These are phyloP conservation scores for Psilocybe tampanensis DNA, from an alignment of 768 basidiomycete species.

Conservation along the genomic window DNA sequence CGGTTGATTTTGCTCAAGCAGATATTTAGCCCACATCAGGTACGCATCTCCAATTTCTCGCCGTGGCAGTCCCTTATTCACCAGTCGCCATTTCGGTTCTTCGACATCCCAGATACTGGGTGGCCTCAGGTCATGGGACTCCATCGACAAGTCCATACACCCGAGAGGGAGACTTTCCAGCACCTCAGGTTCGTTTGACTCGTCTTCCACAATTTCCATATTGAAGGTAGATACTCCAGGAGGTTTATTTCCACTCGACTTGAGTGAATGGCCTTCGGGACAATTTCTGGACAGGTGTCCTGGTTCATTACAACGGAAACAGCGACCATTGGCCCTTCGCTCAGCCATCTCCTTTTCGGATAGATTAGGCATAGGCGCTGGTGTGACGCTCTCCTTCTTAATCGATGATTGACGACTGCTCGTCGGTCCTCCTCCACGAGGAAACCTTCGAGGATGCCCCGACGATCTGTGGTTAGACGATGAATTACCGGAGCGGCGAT, in stretches of 20 bases:
- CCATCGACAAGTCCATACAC: not conserved
- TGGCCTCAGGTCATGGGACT: no score
- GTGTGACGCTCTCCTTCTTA: no score
- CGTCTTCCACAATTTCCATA: conserved; percentile 8
- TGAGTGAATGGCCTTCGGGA: conserved; percentile 14
- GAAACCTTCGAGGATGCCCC: no score
- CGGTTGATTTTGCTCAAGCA: not conserved
- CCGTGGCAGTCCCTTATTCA: not conserved
- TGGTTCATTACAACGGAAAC: conserved; percentile 22
- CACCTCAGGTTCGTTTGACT: conserved; percentile 7
- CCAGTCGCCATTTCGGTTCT: not conserved
- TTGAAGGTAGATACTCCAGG: conserved; percentile 23
- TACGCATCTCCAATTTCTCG: not conserved
- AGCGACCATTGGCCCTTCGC: conserved; percentile 18
- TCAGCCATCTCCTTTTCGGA: conserved; percentile 19
- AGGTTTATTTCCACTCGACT: conserved; percentile 17
- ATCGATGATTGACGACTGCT: not conserved
- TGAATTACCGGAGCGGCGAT: no score
- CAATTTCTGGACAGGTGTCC: conserved; percentile 27
- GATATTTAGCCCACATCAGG: not conserved
- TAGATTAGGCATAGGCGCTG: not conserved
- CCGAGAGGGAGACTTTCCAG: conserved; percentile 16
- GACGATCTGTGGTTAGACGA: no score
- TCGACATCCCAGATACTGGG: no score
- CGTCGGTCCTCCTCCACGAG: no score